Conservation (phyloP, 108 stramenopile genomes). For the Craspedostauros australis region DNA sequence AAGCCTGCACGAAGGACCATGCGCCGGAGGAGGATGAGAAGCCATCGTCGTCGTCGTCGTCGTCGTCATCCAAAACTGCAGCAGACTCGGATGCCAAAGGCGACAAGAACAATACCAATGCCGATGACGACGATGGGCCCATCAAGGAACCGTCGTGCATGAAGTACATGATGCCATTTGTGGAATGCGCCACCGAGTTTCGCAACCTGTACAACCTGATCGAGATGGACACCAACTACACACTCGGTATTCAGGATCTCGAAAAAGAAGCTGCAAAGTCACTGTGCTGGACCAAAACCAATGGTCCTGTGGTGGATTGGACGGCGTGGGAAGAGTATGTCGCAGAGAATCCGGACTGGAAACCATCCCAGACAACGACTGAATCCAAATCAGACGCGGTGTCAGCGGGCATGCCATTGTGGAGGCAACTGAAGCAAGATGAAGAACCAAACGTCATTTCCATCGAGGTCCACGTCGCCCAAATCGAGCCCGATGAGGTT, state of each 20-base stretch:
- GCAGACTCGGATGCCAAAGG: too few relatives aligned
- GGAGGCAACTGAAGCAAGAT: slow-evolving; percentile 24
- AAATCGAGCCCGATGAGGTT: slow-evolving; percentile 26
- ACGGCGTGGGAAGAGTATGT: slow-evolving; percentile 19
- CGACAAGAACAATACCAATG: slow-evolving; percentile 12
- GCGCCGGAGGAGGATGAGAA: slow-evolving; percentile 35
- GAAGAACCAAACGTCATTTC: slow-evolving; percentile 57
- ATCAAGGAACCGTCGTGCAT: slow-evolving; percentile 47
- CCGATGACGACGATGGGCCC: slow-evolving; percentile 16
- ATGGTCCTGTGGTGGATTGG: slow-evolving; percentile 33
- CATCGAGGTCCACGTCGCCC: slow-evolving; percentile 28
- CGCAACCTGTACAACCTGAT: slow-evolving; percentile 63
- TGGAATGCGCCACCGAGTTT: slow-evolving; percentile 52
- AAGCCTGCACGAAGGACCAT: slow-evolving; percentile 81
- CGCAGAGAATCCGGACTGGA: slow-evolving; percentile 12
- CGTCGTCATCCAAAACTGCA: too few relatives aligned
- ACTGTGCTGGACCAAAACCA: slow-evolving; percentile 16
- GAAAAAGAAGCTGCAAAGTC: slow-evolving; percentile 16
- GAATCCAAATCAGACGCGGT: too few relatives aligned
- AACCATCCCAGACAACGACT: not conserved
- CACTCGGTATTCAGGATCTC: slow-evolving; percentile 34
- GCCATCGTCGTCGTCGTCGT: too few relatives aligned
- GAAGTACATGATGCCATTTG: slow-evolving; percentile 71
- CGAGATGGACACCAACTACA: slow-evolving; percentile 49
- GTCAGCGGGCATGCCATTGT: slow-evolving; percentile 8